Percentiles rank a stretch among this genome's conserved stretches.
Evolutionary conservation across 257 asterid species (phyloP).

Genomic region (Plectranthus barbatus): DNA sequence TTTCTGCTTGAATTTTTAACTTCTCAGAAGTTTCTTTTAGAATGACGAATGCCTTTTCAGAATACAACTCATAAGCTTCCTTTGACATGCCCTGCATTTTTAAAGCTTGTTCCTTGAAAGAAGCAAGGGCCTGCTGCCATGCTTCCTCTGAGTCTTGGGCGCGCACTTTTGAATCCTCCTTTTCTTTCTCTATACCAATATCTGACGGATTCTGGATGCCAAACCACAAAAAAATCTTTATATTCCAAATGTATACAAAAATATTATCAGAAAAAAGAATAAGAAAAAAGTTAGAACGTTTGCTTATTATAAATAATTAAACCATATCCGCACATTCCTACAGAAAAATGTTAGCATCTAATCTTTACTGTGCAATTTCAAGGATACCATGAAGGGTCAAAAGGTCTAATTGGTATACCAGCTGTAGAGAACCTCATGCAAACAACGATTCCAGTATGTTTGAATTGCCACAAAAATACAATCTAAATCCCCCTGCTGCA

Average conservation of each 20-base stretch:
- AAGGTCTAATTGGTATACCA: background rate
- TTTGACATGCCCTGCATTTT: conserved; percentile 62
- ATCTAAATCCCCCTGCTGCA: background rate
- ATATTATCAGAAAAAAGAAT: background rate
- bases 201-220: conserved; percentile 53
- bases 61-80: conserved; percentile 71
- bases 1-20: conserved; percentile 70
- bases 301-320: background rate
- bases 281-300: background rate
- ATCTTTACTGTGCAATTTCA: background rate
- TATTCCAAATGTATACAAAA: background rate
- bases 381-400: background rate
- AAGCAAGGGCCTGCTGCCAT: conserved; percentile 65
- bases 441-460: background rate
- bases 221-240: background rate
- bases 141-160: conserved; percentile 56
- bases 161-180: conserved; percentile 34
- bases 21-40: conserved; percentile 72
- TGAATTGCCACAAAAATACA: background rate
- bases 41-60: conserved; percentile 51
- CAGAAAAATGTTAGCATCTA: background rate
- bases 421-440: background rate
- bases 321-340: background rate
- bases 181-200: conserved; percentile 43
- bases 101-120: conserved; percentile 72